Evolutionary conservation across 495 filamentous ascomycete species (phyloP).

Genomic region (Diplogelasinospora grovesii): DNA sequence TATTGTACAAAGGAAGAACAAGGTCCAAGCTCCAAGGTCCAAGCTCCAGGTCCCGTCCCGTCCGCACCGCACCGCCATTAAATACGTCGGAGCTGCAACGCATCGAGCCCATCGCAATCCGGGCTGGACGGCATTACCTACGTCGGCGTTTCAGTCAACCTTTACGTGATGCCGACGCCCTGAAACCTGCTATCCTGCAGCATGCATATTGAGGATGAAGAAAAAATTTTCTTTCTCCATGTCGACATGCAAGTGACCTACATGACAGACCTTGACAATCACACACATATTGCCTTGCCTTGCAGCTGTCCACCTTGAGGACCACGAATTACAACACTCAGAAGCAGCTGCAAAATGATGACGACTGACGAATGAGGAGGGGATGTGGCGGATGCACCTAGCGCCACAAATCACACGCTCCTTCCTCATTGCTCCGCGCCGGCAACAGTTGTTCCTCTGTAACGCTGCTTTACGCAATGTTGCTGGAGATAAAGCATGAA

Average conservation of each 20-base stretch:
- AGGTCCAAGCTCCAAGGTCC: background rate
- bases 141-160: background rate
- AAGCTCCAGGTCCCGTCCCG: constrained; percentile 2
- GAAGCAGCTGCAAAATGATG: background rate
- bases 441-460: too few species aligned
- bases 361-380: constrained; percentile 1
- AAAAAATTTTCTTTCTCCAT: constrained; percentile 1
- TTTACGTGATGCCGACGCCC: background rate
- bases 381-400: too few species aligned
- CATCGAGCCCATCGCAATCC: background rate
- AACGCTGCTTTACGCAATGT: too few species aligned
- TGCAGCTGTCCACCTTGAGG: constrained; percentile 1
- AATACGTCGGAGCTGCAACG: background rate
- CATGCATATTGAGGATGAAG: background rate
- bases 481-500: too few species aligned
- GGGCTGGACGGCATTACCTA: background rate
- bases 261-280: constrained; percentile 8
- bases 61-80: background rate
- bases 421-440: too few species aligned
- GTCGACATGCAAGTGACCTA: constrained; percentile 7
- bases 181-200: constrained; percentile 15
- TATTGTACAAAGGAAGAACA: background rate
- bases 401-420: too few species aligned
- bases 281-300: constrained; percentile 9
- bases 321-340: background rate